Evolutionary conservation across 805 yeast genomes (phyloP), one percentile per base, ranked within the genome.

Genomic region (Kuraishia molischiana): DNA sequence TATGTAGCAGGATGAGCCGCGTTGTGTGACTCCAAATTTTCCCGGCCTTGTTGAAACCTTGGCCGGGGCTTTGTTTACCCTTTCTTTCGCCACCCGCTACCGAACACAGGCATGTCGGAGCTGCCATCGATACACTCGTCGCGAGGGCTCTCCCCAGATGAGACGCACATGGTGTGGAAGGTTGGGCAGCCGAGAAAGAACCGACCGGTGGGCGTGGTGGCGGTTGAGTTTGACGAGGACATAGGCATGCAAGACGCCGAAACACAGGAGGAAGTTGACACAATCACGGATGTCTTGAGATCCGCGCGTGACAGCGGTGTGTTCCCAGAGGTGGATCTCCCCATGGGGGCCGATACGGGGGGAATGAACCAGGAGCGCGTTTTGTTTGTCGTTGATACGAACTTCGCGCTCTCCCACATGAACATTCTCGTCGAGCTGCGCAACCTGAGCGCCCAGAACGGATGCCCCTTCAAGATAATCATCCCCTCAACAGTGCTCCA

Each of bases 351-450:
- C 31, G 22, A 26, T 32, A 24, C 42, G 37, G 35, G 5, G 20
- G 44, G 24, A 38, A 34, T 14, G 30, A 21, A 9, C 13, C 11
- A 14, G 4, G n/a, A 26, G n/a, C 19, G 24, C 6, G 44, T 52
- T 5, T 52, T 63, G 17, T 59, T 86, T 42, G 78, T 87, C 0
- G 62, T 85, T 0, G 97, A 89, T 52, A 89, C 97, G 2, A 89
- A 89, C 51, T 85, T 89, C 51, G 63, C 85, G 11, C 57, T 89
- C 3, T 73, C 86, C 1, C 87, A 86, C 51, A 55, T 85, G 32
- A 54, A 62, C 15, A 56, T 84, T 1, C 45, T 87, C 6, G 76
- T 80, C 34, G 67, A 67, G 1, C 51, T 89, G 19, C 54, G 67
- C 3, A 48, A 48, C 2, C 39, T 72, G 5, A 68, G 68, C 3